A percentile compares a stretch with the other conserved stretches of the same genome.
Evolutionary conservation across 257 asterid genomes (phyloP).

Genomic region (Primulina eburnea): DNA sequence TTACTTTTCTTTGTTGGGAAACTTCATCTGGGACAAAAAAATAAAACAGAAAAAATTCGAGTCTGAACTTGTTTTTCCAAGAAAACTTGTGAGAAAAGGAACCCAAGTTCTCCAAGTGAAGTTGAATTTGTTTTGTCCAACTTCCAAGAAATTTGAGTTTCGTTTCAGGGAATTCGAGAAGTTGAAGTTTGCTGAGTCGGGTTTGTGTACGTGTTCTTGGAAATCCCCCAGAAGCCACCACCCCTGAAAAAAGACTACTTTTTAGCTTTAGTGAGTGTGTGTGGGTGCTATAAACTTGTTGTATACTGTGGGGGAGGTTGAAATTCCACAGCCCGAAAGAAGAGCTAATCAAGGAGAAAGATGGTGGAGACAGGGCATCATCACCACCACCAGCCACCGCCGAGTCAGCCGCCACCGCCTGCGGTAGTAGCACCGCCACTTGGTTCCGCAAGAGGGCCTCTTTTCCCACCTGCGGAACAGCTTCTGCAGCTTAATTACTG

Average conservation of each 20-base stretch:
- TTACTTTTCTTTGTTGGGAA: background rate
- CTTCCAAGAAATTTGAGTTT: background rate
- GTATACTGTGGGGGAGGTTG: background rate
- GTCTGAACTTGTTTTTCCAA: no score
- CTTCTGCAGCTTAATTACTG: conserved; percentile 93
- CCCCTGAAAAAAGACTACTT: background rate
- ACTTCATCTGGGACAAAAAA: background rate
- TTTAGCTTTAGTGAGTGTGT: background rate
- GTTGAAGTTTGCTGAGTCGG: background rate
- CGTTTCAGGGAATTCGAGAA: background rate
- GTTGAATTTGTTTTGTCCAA: background rate
- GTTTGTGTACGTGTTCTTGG: background rate
- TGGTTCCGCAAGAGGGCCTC: conserved; percentile 85
- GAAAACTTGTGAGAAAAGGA: background rate
- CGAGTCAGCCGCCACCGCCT: conserved; percentile 46
- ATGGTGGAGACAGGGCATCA: conserved; percentile 79
- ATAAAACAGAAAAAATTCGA: no score
- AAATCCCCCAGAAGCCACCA: background rate
- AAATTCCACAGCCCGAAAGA: background rate
- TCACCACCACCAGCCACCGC: conserved; percentile 45
- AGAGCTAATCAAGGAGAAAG: background rate
- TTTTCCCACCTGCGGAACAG: conserved; percentile 84
- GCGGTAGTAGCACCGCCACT: conserved; percentile 50
- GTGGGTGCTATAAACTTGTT: background rate
- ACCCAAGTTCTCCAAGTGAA: background rate